These are phyloP conservation scores for Haplosporangium sp. DNA, from an alignment of 371 early-diverging fungal genomes.

Conservation along the genomic window DNA sequence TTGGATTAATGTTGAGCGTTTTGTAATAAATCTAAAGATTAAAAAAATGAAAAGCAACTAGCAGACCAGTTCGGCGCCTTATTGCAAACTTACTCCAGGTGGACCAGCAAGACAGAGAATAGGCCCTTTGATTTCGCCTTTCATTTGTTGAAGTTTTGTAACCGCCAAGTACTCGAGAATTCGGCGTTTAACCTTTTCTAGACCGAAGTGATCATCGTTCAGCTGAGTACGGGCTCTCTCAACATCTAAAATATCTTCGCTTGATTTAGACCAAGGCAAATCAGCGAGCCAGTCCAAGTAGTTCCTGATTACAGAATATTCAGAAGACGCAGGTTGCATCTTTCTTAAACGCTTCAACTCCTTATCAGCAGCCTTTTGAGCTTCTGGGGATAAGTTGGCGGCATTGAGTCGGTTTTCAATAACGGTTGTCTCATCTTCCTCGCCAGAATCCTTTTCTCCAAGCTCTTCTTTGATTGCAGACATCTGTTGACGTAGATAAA, in stretches of 20 bases:
- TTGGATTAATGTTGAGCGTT: not conserved
- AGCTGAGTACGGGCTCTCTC: constrained; percentile 72
- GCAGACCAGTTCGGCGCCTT: not conserved
- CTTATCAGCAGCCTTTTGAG: constrained; percentile 70
- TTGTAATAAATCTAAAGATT: not conserved
- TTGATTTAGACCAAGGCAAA: constrained; percentile 80
- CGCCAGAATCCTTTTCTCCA: constrained; percentile 77
- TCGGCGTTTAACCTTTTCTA: constrained; percentile 85
- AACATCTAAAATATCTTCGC: constrained; percentile 77
- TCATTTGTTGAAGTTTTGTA: constrained; percentile 72
- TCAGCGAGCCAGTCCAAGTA: constrained; percentile 84
- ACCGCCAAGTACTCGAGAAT: constrained; percentile 89
- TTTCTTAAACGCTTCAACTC: constrained; percentile 81
- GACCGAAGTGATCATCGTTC: constrained; percentile 86
- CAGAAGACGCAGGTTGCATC: constrained; percentile 80
- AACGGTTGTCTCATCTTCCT: constrained; percentile 67
- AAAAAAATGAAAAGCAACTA: constrained; percentile 2
- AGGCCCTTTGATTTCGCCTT: constrained; percentile 83
- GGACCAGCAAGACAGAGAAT: constrained; percentile 87
- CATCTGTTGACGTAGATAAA: constrained; percentile 87
- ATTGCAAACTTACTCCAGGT: constrained; percentile 55
- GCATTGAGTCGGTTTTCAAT: constrained; percentile 65
- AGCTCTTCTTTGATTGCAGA: constrained; percentile 87
- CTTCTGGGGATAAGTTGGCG: constrained; percentile 77
- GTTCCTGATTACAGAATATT: constrained; percentile 83